Percentiles rank a stretch among this genome's conserved stretches.
phyloP scores from a whole-genome alignment of 108 stramenopile species.

The Skeletonema potamos region DNA sequence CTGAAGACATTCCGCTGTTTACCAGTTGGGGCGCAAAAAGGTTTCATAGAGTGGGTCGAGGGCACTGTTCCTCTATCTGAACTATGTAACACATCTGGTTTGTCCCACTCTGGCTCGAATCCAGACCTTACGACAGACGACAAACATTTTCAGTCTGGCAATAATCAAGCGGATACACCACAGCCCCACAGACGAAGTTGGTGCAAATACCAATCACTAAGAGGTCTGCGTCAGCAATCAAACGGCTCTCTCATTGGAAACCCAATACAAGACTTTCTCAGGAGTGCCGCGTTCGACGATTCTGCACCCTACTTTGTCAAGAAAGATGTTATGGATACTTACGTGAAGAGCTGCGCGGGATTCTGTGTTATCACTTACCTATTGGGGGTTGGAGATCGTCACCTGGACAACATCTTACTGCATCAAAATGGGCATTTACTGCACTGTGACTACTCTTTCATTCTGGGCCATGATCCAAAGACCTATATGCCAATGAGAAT shows the following conservation, averaged over 20 bases:
- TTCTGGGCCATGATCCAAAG: constrained; percentile 88
- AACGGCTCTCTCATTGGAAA: constrained; percentile 49
- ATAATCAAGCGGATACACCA: constrained; percentile 1
- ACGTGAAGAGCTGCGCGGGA: constrained; percentile 95
- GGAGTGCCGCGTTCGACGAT: constrained; percentile 63
- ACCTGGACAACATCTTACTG: constrained; percentile 84
- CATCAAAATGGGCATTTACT: constrained; percentile 83
- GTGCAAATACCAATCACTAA: constrained; percentile 76
- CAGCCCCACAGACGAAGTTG: constrained; percentile 23
- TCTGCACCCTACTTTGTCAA: constrained; percentile 70
- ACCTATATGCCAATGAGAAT: constrained; percentile 86
- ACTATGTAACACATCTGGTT: constrained; percentile 64
- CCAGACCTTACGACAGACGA: constrained; percentile 25
- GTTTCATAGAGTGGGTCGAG: constrained; percentile 88
- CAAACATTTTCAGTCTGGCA: constrained; percentile 8
- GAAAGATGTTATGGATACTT: constrained; percentile 86
- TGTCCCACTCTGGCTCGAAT: constrained; percentile 44
- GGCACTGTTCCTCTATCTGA: constrained; percentile 83
- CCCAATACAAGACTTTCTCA: constrained; percentile 85
- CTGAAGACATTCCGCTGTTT: constrained; percentile 77
- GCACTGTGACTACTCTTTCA: constrained; percentile 87
- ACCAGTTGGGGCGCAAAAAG: constrained; percentile 70
- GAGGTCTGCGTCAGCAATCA: constrained; percentile 40
- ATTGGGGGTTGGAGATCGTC: constrained; percentile 89
- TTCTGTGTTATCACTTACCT: constrained; percentile 98